Evolutionary conservation across 208 protist genomes (phyloP).

Genomic region (Giardia muris): DNA sequence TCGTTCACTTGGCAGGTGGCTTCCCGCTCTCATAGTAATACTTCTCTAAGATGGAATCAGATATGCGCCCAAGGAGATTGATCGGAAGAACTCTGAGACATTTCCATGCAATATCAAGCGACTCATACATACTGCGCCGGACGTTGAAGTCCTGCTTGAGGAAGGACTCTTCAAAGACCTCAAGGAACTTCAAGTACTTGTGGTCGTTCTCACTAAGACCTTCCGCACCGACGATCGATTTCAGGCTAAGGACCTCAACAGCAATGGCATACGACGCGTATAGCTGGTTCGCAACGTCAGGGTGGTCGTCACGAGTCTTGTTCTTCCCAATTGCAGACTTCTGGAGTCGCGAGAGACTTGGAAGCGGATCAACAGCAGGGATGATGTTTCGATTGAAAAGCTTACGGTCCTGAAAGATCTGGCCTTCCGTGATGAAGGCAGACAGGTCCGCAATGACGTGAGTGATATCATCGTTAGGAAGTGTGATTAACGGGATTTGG

Average conservation of each 20-base stretch:
- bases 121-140: slow-evolving; percentile 85
- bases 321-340: slow-evolving; percentile 97
- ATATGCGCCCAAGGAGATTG: slow-evolving; percentile 85
- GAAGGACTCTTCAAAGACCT: slow-evolving; percentile 98
- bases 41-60: slow-evolving; percentile 57
- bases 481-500: slow-evolving; percentile 98
- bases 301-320: slow-evolving; percentile 94
- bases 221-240: slow-evolving; percentile 97
- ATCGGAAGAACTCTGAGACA: slow-evolving; percentile 89
- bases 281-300: slow-evolving; percentile 95
- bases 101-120: slow-evolving; percentile 92
- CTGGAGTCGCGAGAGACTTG: slow-evolving; percentile 98
- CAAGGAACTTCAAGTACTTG: slow-evolving; percentile 94
- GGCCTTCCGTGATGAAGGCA: slow-evolving; percentile 96
- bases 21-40: slow-evolving; percentile 44
- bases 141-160: slow-evolving; percentile 79
- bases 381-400: slow-evolving; percentile 93
- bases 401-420: slow-evolving; percentile 97
- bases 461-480: slow-evolving; percentile 99
- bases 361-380: slow-evolving; percentile 98
- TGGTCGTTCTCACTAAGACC: slow-evolving; percentile 89
- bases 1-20: no score
- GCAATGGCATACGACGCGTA: slow-evolving; percentile 98
- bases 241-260: slow-evolving; percentile 94
- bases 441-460: slow-evolving; percentile 99